A percentile compares a stretch with the other conserved stretches of the same genome.
Evolutionary conservation across 1,284 basidiomycete species (phyloP).

Genomic region (Pascua guehoae): DNA sequence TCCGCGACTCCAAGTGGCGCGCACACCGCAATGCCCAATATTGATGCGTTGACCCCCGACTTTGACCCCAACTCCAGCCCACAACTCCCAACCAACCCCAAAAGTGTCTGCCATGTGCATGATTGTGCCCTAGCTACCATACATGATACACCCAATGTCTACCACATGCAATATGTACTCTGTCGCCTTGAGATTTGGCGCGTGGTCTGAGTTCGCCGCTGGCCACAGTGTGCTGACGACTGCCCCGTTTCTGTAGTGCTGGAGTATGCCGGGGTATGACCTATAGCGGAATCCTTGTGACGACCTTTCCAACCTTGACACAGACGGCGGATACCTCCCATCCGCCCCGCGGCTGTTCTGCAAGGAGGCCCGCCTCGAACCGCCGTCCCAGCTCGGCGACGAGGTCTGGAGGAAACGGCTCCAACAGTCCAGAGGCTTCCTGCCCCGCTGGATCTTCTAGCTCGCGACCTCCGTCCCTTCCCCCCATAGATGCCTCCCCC

Average conservation of each 20-base stretch:
- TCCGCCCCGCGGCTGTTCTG: constrained; percentile 27
- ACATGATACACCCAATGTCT: no score
- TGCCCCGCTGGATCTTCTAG: not conserved
- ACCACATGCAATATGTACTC: no score
- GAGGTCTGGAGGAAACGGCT: constrained; percentile 1
- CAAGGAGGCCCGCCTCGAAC: constrained; percentile 18
- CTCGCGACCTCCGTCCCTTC: not conserved
- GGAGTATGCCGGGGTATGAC: not conserved
- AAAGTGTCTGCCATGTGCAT: no score
- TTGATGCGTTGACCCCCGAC: not conserved
- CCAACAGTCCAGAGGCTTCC: not conserved
- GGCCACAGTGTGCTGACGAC: no score
- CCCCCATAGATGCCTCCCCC: no score
- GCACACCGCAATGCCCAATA: not conserved
- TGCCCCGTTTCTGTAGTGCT: no score
- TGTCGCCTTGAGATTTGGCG: no score
- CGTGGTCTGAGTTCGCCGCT: no score
- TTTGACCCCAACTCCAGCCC: no score
- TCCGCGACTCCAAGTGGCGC: constrained; percentile 16
- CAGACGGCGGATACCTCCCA: constrained; percentile 31
- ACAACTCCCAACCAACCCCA: no score
- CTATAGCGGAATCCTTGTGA: constrained; percentile 16
- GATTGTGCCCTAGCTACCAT: no score
- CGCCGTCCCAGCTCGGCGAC: not conserved
- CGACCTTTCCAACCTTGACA: constrained; percentile 36